phyloP scores from a whole-genome alignment of 345 rosid species.

The Brassica napus region DNA sequence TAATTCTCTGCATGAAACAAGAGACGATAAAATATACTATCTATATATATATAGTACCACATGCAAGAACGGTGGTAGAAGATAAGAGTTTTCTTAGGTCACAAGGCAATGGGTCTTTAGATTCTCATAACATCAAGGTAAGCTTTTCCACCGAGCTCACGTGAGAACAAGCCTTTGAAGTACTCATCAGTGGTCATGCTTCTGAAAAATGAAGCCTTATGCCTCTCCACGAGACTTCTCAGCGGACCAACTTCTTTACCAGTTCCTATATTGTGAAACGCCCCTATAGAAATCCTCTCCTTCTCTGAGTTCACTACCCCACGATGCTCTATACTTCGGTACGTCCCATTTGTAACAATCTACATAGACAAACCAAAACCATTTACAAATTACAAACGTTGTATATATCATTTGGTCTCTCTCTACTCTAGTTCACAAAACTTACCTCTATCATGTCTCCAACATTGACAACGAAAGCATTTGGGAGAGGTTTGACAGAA shows the following conservation, averaged over 20 bases:
- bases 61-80: neutral
- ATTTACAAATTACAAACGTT: neutral
- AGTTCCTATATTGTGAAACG: slow-evolving; percentile 27
- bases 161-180: slow-evolving; percentile 27
- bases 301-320: slow-evolving; percentile 41
- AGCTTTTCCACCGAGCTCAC: slow-evolving; percentile 25
- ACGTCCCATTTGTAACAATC: slow-evolving; percentile 47
- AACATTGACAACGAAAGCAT: slow-evolving; percentile 29
- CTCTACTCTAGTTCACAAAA: neutral
- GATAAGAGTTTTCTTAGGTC: neutral
- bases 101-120: neutral
- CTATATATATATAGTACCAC: neutral
- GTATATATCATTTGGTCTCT: neutral
- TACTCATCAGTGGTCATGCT: slow-evolving; percentile 22
- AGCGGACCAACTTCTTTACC: slow-evolving; percentile 41
- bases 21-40: neutral
- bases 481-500: slow-evolving; percentile 29
- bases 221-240: slow-evolving; percentile 28
- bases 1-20: neutral
- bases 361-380: slow-evolving; percentile 11
- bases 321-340: slow-evolving; percentile 45
- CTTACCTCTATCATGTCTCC: slow-evolving; percentile 32
- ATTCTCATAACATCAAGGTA: slow-evolving; percentile 38
- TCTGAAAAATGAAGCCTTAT: slow-evolving; percentile 30
- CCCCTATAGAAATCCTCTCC: slow-evolving; percentile 43